Evolutionary conservation across 164 flowering plant genomes (phyloP).

Genomic region (Vitis riparia): DNA sequence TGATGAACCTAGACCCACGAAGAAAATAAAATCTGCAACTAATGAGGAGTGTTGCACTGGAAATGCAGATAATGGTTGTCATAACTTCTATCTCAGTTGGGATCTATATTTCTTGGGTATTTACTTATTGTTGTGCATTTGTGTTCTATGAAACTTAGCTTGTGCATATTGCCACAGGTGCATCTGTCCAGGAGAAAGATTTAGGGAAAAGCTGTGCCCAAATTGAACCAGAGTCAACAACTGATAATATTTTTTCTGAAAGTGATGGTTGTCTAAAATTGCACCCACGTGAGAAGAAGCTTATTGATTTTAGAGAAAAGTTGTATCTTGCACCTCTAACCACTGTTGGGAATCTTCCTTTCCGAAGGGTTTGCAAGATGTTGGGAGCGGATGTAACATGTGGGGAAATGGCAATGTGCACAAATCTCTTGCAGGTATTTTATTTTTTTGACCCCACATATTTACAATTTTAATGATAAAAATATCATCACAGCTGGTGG

Average conservation of each 20-base stretch:
- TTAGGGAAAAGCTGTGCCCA: conserved; percentile 16
- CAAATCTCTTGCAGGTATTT: conserved; percentile 91
- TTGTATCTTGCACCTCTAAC: conserved; percentile 96
- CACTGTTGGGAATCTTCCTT: conserved; percentile 97
- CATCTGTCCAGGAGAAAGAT: conserved; percentile 18
- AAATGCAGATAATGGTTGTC: conserved; percentile 41
- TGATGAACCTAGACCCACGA: conserved; percentile 58
- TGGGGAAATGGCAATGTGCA: conserved; percentile 99
- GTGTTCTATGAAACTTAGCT: neutral
- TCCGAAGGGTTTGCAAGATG: conserved; percentile 82
- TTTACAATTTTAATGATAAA: no score
- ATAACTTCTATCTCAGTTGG: neutral
- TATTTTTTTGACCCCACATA: neutral
- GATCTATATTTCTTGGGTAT: neutral
- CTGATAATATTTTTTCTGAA: conserved; percentile 32
- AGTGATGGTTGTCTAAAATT: conserved; percentile 56
- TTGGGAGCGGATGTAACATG: conserved; percentile 96
- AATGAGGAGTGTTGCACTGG: conserved; percentile 26
- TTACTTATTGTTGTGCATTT: neutral
- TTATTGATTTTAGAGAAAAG: conserved; percentile 83
- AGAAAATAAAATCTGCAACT: conserved; percentile 55
- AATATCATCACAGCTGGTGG: no score
- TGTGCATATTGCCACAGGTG: conserved; percentile 26
- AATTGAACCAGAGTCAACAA: conserved; percentile 22
- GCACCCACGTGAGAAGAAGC: conserved; percentile 87